Percentiles rank a stretch among this genome's conserved stretches.
Conservation (phyloP, 805 yeast species). For the Monosporozyma aerobia region DNA sequence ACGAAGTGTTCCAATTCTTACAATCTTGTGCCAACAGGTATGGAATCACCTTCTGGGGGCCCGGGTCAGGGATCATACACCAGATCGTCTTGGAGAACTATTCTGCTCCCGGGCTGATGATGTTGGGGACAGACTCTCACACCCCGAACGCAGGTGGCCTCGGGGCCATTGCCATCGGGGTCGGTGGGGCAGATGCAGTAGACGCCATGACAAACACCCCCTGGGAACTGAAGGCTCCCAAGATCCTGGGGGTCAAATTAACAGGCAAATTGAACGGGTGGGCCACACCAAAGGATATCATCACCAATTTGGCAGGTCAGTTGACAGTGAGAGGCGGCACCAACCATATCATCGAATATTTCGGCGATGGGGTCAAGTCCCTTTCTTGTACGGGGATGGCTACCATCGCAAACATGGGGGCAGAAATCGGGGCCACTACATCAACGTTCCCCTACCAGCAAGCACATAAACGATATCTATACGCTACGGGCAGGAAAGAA, state of each 20-base stretch:
- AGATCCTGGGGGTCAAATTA: slow-evolving; percentile 84
- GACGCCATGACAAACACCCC: slow-evolving; percentile 96
- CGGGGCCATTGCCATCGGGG: slow-evolving; percentile 98
- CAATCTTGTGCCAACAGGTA: slow-evolving; percentile 88
- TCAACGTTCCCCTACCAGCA: slow-evolving; percentile 92
- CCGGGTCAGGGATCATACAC: slow-evolving; percentile 98
- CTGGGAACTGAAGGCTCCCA: slow-evolving; percentile 98
- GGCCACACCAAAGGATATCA: slow-evolving; percentile 96
- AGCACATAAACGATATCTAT: slow-evolving; percentile 67
- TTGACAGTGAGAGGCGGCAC: slow-evolving; percentile 98
- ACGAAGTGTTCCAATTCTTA: slow-evolving; percentile 92
- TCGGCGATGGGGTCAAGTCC: slow-evolving; percentile 85
- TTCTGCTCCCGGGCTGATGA: slow-evolving; percentile 92
- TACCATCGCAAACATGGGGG: slow-evolving; percentile 99
- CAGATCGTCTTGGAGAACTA: slow-evolving; percentile 96
- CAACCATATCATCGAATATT: slow-evolving; percentile 91
- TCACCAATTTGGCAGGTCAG: slow-evolving; percentile 82
- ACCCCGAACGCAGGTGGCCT: slow-evolving; percentile 99
- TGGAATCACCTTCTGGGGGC: slow-evolving; percentile 98
- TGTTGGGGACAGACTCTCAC: slow-evolving; percentile 97
- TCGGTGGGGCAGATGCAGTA: slow-evolving; percentile 99
- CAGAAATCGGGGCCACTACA: slow-evolving; percentile 98
- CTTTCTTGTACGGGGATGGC: slow-evolving; percentile 99
- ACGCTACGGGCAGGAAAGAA: slow-evolving; percentile 75
- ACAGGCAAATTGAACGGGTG: slow-evolving; percentile 87